Evolutionary conservation across 2,329 filamentous ascomycete genomes (phyloP), one percentile per base, ranked within the genome.

Genomic region (Hansfordia pulvinata): DNA sequence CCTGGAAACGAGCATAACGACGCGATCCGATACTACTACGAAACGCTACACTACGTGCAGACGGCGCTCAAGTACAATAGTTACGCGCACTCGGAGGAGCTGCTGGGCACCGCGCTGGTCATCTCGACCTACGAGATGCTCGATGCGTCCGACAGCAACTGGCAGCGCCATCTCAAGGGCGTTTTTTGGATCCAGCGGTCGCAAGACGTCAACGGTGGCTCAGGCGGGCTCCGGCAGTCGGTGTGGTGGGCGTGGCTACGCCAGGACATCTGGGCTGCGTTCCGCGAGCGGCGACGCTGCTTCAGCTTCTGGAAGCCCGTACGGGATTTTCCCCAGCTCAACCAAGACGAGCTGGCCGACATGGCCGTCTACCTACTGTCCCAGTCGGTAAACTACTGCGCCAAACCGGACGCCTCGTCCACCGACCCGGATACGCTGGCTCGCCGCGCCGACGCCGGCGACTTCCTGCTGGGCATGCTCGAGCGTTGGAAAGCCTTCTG

Each of bases 111-210:
- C 0, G 62, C 68, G 0, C 49, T 76, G 1, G 55, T 75, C 10
- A 66, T 76, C 17, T 72, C 66, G 9, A 69, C 67, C 0, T 76
- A 76, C 35, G 71, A 76, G 44, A 76, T 76, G 71, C 60, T 76
- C n/a, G 65, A 72, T 27, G 64, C 60, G 3, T 60, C 61, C 5
- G 58, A 60, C 11, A 39, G 44, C 43, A 64, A 44, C 23, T 76
- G 72, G 71, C 65, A 76, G 33, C 52, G 67, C 3, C 71, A 77
- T 39, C 50, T 76, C 0, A 67, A 74, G 38, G 71, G 71, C 0
- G 68, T 75, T 1, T 77, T 76, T 35, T 75, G 70, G 64, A 76
- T 76, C 10, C 64, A 75, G 30, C 52, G 69, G n/a, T 69, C 62
- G 1, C 67, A 71, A 27, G 58, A 71, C 25, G 70, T 72, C 23